phyloP scores from a whole-genome alignment of 768 basidiomycete genomes.

The Calocera cornea region DNA sequence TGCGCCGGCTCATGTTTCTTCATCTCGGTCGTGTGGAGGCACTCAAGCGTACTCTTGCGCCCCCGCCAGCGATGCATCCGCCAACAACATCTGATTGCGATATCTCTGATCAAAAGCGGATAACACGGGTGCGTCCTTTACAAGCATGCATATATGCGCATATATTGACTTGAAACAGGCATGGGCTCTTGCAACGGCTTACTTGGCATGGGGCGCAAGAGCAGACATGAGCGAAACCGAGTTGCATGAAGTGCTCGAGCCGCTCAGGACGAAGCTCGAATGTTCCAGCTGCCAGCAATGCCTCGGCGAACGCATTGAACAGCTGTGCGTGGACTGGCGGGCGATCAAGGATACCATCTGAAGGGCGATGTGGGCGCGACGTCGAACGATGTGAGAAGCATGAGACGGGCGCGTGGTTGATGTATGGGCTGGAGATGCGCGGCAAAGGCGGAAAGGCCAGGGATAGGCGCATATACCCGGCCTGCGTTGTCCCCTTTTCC shows the following conservation, averaged over 20 bases:
- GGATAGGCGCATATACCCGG: conserved; percentile 1
- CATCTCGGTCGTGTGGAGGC: conserved; percentile 75
- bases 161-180: background rate
- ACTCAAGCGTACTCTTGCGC: conserved; percentile 59
- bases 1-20: conserved; percentile 70
- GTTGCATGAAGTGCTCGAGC: background rate
- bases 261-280: background rate
- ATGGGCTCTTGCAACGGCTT: background rate
- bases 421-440: background rate
- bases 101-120: conserved; percentile 2
- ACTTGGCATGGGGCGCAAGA: background rate
- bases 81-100: conserved; percentile 31
- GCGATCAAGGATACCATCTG: conserved; percentile 1
- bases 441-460: background rate
- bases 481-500: background rate
- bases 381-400: background rate
- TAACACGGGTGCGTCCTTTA: background rate
- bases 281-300: background rate
- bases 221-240: background rate
- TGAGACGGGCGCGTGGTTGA: background rate
- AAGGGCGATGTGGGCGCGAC: background rate
- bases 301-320: background rate
- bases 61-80: conserved; percentile 64
- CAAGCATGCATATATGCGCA: background rate
- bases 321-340: background rate